Evolutionary conservation across 2,329 filamentous ascomycete genomes (phyloP).

Genomic region (Curvularia spicifera): DNA sequence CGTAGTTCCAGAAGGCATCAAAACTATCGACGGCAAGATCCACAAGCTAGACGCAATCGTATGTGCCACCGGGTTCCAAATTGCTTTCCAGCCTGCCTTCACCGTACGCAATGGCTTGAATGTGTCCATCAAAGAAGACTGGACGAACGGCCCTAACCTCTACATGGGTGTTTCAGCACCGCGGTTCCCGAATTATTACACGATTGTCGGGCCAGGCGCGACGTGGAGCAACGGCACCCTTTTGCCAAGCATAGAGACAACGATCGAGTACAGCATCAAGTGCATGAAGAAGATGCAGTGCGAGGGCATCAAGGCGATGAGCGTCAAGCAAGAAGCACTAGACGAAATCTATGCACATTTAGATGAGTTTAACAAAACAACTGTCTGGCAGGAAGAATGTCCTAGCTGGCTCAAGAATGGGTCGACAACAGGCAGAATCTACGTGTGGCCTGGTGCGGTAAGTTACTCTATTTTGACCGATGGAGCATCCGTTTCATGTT

Average conservation of each 20-base stretch:
- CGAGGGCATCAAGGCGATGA: conserved; percentile 41
- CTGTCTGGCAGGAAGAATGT: conserved; percentile 45
- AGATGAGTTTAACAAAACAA: conserved; percentile 39
- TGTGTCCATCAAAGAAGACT: conserved; percentile 49
- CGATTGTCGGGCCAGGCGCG: conserved; percentile 52
- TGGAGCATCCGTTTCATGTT: neutral
- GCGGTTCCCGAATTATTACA: conserved; percentile 55
- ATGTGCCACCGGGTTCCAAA: conserved; percentile 45
- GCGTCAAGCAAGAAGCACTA: conserved; percentile 40
- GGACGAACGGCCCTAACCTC: conserved; percentile 49
- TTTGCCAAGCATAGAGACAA: conserved; percentile 55
- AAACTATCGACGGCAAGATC: conserved; percentile 36
- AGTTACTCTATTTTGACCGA: conserved; percentile 13
- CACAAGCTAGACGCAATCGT: conserved; percentile 44
- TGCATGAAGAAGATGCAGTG: conserved; percentile 45
- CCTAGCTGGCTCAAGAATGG: conserved; percentile 47
- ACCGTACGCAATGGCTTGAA: conserved; percentile 49
- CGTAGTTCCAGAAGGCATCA: conserved; percentile 48
- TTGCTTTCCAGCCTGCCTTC: conserved; percentile 54
- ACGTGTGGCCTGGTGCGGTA: conserved; percentile 44
- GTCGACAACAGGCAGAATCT: conserved; percentile 44
- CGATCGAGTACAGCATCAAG: conserved; percentile 43
- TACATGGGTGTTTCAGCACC: conserved; percentile 54
- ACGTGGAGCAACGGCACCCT: conserved; percentile 56
- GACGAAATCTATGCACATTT: conserved; percentile 43